Base-by-base conservation (phyloP, 306 rosid species). In the Prunus davidiana region DNA sequence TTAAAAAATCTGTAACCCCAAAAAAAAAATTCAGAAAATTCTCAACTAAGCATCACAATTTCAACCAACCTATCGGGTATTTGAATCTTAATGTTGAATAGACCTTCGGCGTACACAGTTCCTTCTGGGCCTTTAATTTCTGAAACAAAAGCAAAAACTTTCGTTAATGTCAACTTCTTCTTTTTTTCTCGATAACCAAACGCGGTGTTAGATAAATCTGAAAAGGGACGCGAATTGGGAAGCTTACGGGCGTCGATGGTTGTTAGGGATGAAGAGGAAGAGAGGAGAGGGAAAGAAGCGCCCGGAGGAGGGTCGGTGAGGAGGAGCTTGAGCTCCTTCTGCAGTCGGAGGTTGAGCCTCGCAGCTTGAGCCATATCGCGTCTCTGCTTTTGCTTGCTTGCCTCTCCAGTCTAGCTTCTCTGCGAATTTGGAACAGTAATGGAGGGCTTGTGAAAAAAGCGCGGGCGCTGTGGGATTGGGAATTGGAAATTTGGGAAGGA, bases 291-390 rank as follows among this genome's bases (percentile, higher is more conserved):
- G 69, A 84, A 80, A 50, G 82, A 72, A 10, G 82, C 69, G 22
- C 87, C 87, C 45, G 73, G 82, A 46, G 87, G 87, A 14, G 84
- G 84, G 56, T 84, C 87, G 73, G 84, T 20, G 84, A 84, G 84
- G 60, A 84, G 87, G 28, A 84, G 77, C 79, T 76, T 84, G 74
- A 76, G 84, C 82, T 84, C 87, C 81, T 84, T 84, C 72, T 84
- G 84, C 74, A 84, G 34, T 30, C 87, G 82, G 58, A 84, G 87
- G 79, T 49, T 77, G 32, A 76, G 84, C 79, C 84, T 61, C 82
- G 84, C 84, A 6, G 87, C 84, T 74, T 76, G 87, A 46, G 84
- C 84, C 86, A 82, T 82, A 69, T 65, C 19, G 47, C 51, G 62
- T 30, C 27, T 32, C 27, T 10, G n/a, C 46, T 0, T 30, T 43